Evolutionary conservation across 805 yeast species (phyloP).

Genomic region (Kuraishia cidri): DNA sequence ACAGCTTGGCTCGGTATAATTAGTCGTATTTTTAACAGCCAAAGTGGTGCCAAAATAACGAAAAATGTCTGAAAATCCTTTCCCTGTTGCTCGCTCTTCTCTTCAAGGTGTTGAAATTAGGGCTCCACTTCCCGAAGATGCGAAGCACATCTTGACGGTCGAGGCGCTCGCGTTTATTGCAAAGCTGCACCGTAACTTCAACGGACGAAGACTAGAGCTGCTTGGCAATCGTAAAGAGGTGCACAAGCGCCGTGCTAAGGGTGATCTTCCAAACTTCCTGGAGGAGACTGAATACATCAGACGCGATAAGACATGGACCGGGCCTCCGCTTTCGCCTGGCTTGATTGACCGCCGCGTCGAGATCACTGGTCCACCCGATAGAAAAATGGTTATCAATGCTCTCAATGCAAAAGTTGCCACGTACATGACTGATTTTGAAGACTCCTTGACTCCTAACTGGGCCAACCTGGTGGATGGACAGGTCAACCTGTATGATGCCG

Average conservation of each 20-base stretch:
- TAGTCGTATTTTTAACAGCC: too few species aligned
- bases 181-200: slow-evolving; percentile 56
- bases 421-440: slow-evolving; percentile 73
- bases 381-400: slow-evolving; percentile 79
- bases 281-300: slow-evolving; percentile 66
- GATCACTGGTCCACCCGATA: slow-evolving; percentile 70
- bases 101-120: slow-evolving; percentile 45
- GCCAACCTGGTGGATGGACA: slow-evolving; percentile 58
- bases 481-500: slow-evolving; percentile 61
- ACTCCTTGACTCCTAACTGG: slow-evolving; percentile 72
- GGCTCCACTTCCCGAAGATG: slow-evolving; percentile 33
- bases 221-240: slow-evolving; percentile 45
- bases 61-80: slow-evolving; percentile 19
- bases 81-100: slow-evolving; percentile 30
- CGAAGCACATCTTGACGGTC: slow-evolving; percentile 46
- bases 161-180: slow-evolving; percentile 64
- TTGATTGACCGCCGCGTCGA: slow-evolving; percentile 66
- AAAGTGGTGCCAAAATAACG: too few species aligned
- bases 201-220: slow-evolving; percentile 43
- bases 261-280: slow-evolving; percentile 59
- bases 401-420: slow-evolving; percentile 67
- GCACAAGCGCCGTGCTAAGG: slow-evolving; percentile 49
- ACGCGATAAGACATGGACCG: slow-evolving; percentile 68
- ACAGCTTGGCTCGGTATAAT: too few species aligned
- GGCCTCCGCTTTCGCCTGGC: slow-evolving; percentile 65